Evolutionary conservation across 768 basidiomycete species (phyloP), one percentile per base, ranked within the genome.

Genomic region (Hypholoma sublateritium): DNA sequence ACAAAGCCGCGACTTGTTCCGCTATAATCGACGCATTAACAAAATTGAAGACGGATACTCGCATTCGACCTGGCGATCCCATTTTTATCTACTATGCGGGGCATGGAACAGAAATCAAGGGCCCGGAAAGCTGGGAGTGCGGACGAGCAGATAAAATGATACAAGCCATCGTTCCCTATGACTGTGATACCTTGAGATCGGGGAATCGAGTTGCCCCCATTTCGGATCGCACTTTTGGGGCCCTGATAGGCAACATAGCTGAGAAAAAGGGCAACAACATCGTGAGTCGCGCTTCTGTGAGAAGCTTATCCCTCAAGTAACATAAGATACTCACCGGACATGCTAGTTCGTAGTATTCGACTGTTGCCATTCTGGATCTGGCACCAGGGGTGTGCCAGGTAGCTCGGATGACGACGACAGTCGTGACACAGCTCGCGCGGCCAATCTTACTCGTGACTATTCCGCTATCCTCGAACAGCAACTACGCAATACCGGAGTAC

Each of bases 11-110:
- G 2, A 59, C 61, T 5, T 41, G 53, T 8, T 12, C 21, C 13
- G 37, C 34, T 7, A 62, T 62, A 34, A 57, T 62, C n/a, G 19
- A 16, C 6, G 48, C 58, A 5, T 48, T 62, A 22, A 36, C 47
- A 36, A 13, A 13, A 6, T 37, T 62, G 8, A 50, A 28, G 14
- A 36, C 17, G 4, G 48, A 60, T 24, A 14, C 35, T 7, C 44
- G 46, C 4, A 57, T 63, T 22, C 21, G 47, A 2, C 24, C 5
- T 13, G 59, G 53, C 12, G 56, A 58, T 13, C 49, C 59, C 17
- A 55, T 62, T 17, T 49, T 63, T 16, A 46, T 63, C 6, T 63
- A 55, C 32, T 63, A 44, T 42, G 62, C 62, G 16, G 62, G 62
- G 7, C 62, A 63, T 50, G 59, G 62, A 13, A 28, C 48, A 44